Evolutionary conservation across 2,329 filamentous ascomycete genomes (phyloP).

Genomic region (Lecanicillium sp.): DNA sequence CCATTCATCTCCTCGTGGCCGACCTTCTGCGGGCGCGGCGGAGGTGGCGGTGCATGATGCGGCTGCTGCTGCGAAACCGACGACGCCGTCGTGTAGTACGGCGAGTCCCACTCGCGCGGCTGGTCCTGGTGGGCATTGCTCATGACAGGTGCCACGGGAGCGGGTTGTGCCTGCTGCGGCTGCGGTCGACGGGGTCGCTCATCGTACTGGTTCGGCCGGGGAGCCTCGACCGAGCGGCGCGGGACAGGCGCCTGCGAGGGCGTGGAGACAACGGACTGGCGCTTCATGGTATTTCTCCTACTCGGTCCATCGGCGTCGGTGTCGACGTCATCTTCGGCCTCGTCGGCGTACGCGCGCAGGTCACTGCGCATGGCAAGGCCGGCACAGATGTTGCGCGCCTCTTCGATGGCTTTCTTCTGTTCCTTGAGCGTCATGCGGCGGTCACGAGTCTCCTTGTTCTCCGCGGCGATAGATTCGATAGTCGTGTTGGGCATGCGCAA

Average conservation of each 20-base stretch:
- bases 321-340: conserved; percentile 26
- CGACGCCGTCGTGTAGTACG: conserved; percentile 21
- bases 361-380: conserved; percentile 48
- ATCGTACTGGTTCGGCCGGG: conserved; percentile 19
- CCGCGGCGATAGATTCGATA: conserved; percentile 45
- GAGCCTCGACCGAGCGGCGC: conserved; percentile 17
- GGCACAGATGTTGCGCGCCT: conserved; percentile 32
- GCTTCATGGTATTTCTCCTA: conserved; percentile 11
- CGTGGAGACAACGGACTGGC: conserved; percentile 11
- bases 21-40: conserved; percentile 33
- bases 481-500: conserved; percentile 38
- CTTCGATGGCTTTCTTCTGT: conserved; percentile 17
- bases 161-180: conserved; percentile 17
- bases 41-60: conserved; percentile 27
- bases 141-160: conserved; percentile 6
- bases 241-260: conserved; percentile 10
- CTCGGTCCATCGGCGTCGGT: conserved; percentile 27
- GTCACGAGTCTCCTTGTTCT: conserved; percentile 48
- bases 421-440: conserved; percentile 40
- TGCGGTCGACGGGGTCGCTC: conserved; percentile 19
- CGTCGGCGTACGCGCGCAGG: conserved; percentile 34
- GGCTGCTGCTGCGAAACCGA: conserved; percentile 14
- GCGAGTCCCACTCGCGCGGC: conserved; percentile 24
- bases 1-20: conserved; percentile 29
- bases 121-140: conserved; percentile 5